Evolutionary conservation across 352 stramenopile species (phyloP).

Genomic region (Phytopythium sindhum): DNA sequence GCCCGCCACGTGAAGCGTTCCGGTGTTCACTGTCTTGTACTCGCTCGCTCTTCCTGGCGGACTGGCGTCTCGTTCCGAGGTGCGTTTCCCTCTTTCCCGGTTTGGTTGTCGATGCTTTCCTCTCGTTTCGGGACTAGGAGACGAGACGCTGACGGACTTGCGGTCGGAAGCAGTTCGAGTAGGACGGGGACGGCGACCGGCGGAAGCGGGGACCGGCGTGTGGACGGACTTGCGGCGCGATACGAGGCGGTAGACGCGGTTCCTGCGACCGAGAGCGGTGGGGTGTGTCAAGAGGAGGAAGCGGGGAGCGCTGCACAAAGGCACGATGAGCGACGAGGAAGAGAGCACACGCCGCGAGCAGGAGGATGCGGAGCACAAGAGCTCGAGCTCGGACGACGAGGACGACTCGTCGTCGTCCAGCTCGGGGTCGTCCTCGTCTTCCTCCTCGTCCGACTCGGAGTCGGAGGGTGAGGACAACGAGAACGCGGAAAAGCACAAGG

Average conservation of each 20-base stretch:
- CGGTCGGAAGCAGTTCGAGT: no score
- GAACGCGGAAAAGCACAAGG: constrained; percentile 12
- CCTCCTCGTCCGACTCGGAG: constrained; percentile 78
- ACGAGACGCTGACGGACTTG: neutral
- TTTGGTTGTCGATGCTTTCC: neutral
- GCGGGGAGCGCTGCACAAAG: no score
- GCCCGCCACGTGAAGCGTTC: neutral
- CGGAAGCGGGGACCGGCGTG: no score
- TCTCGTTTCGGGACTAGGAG: neutral
- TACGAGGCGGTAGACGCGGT: neutral
- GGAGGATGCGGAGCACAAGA: constrained; percentile 39
- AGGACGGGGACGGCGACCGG: no score
- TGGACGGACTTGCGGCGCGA: no score
- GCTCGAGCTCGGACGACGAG: constrained; percentile 71
- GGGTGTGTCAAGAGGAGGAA: neutral
- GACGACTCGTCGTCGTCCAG: constrained; percentile 74
- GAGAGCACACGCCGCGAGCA: constrained; percentile 22
- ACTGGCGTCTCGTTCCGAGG: neutral
- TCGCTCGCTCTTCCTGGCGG: no score
- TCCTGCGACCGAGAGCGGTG: neutral
- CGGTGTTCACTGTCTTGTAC: no score
- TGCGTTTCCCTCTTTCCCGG: neutral
- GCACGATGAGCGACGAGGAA: constrained; percentile 7
- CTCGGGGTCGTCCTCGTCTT: constrained; percentile 67
- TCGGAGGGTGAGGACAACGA: constrained; percentile 51